Percentiles rank a stretch among this genome's conserved stretches.
Conservation (phyloP, 306 rosid species). For the Dalbergia cultrata region DNA sequence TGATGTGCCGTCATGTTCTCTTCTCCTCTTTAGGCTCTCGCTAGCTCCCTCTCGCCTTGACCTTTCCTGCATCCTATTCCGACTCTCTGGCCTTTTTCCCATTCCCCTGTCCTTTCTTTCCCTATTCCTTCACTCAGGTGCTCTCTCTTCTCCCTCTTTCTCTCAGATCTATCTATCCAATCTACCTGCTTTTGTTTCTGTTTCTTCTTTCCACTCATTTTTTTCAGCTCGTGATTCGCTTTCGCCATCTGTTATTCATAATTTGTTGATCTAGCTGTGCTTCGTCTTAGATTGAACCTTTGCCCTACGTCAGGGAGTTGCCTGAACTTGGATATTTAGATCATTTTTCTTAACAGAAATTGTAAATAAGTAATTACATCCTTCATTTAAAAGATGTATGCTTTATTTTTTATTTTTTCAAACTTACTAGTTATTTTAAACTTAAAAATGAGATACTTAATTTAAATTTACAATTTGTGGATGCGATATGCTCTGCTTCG, state of each 20-base stretch:
- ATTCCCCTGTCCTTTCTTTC: not conserved
- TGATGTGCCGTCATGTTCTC: not conserved
- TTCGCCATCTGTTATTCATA: not conserved
- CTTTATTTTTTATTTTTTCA: too few species aligned
- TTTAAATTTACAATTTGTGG: not conserved
- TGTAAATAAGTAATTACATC: too few species aligned
- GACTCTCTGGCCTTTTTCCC: slow-evolving; percentile 17
- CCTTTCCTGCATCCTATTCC: slow-evolving; percentile 16
- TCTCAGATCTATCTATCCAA: slow-evolving; percentile 22
- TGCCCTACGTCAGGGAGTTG: not conserved
- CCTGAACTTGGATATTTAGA: not conserved
- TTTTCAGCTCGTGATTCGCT: not conserved
- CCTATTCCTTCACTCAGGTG: not conserved
- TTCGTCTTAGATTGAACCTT: not conserved
- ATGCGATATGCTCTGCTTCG: not conserved
- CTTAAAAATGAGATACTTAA: not conserved
- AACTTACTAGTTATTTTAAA: not conserved
- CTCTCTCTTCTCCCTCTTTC: not conserved
- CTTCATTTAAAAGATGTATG: too few species aligned
- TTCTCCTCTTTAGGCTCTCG: not conserved
- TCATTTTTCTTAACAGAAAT: not conserved
- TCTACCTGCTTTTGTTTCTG: not conserved
- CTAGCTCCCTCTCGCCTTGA: not conserved
- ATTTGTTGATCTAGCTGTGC: not conserved
- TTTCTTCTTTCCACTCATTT: not conserved